Evolutionary conservation across 2,329 filamentous ascomycete genomes (phyloP), one percentile per base, ranked within the genome.

Genomic region (Xylaria sp.): DNA sequence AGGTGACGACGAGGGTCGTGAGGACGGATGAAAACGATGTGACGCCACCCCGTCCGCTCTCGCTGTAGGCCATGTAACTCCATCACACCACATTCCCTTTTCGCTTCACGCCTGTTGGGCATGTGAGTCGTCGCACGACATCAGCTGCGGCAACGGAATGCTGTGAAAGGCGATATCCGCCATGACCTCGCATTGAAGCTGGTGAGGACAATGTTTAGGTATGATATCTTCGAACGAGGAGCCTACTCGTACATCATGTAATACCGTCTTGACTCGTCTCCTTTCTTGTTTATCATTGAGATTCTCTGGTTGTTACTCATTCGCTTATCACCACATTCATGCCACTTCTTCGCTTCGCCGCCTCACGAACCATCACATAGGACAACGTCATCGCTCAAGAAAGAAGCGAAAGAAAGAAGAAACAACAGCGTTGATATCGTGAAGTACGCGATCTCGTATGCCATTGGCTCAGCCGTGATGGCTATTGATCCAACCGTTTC

Each of bases 101-200:
- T 42, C 19, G 37, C 47, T 52, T 47, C 34, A n/a, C 48, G 16
- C 30, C 39, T 42, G 11, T 52, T 58, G 13, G 34, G 39, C 16
- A 16, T 53, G 19, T 47, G 23, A 6, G 18, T 23, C 59, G 57
- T 61, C 35, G 57, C 57, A 63, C 61, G 30, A 39, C 53, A 37
- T 63, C 48, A 61, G 61, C 51, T 55, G 59, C 59, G 52, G 35
- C 49, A 58, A 46, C 62, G 62, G 62, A 57, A 62, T 63, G 59
- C 62, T 56, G 39, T 48, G 61, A 62, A 35, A 55, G 57, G 59
- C 30, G 52, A 63, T 54, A 46, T 46, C 42, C 42, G 57, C 62
- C 23, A 30, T 30, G 23, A 30, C 56, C 57, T 54, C 34, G 13
- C 42, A 46, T 13, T 42, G 13, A 46, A 46, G 42, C 11, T 46